Evolutionary conservation across 257 asterid genomes (phyloP), one percentile per base, ranked within the genome.

Genomic region (Nicotiana tomentosiformis): DNA sequence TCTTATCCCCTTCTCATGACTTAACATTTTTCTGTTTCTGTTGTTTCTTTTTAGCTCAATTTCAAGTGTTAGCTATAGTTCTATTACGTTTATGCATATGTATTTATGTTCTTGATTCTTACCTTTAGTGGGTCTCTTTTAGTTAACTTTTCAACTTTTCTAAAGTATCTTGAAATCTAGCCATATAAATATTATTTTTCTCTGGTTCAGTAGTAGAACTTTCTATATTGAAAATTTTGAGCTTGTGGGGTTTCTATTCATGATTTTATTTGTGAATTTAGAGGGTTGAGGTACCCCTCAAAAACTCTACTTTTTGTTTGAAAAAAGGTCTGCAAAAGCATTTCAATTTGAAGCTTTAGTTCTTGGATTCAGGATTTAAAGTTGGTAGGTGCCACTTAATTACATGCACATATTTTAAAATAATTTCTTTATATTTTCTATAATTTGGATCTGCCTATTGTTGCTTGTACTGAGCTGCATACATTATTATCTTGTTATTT

Each of bases 401-500:
- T 9, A 3, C 14, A 39, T n/a, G 14, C 0, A 16, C 4, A 49
- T 23, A 23, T 15, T 51, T 23, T 51, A 51, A 3, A 49, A 51
- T 3, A 1, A 14, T 14, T 74, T 14, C 23, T 15, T 66, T 66
- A 14, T 33, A 46, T 74, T 23, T 46, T 74, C n/a, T 23, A 32
- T 74, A 46, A 15, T 15, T 51, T 43, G 51, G 51, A 43, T 43
- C 51, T 43, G 51, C 3, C 51, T 43, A 43, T 43, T 43, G 11
- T 43, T 43, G 51, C 11, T 43, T 43, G 11, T 43, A 9, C 80
- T 76, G 80, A 76, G 80, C 80, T 76, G 80, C 80, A 76, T 51
- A 15, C 15, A 76, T 62, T 74, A 23, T 51, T 14, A 51, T 26
- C 53, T 51, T 74, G 26, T 51, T 43, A 7, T 17, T 67, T 67